Conservation (phyloP, 352 stramenopile genomes). For the Peronospora destructor region DNA sequence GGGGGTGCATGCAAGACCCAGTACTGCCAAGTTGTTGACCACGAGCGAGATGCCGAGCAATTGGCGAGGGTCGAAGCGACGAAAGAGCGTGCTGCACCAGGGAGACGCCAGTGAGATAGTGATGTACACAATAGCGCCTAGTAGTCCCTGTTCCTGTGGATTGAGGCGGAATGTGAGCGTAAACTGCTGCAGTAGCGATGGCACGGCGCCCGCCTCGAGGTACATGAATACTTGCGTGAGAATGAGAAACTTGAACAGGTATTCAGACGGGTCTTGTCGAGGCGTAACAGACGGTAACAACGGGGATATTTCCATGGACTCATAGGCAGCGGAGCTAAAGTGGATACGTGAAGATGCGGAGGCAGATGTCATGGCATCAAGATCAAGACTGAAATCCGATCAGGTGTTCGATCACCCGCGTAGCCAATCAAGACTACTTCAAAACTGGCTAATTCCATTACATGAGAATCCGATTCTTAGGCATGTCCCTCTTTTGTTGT, state of each 20-base stretch:
- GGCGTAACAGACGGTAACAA: conserved; percentile 12
- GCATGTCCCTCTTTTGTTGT: too few relatives aligned
- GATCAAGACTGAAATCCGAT: too few relatives aligned
- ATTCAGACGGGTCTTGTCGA: conserved; percentile 28
- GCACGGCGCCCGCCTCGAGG: conserved; percentile 77
- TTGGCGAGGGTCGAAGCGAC: conserved; percentile 55
- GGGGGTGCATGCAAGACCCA: conserved; percentile 63
- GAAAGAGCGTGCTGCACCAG: conserved; percentile 76
- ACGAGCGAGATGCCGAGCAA: conserved; percentile 66
- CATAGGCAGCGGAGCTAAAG: conserved; percentile 23
- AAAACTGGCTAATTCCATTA: too few relatives aligned
- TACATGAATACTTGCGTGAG: conserved; percentile 85
- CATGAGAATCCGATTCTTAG: too few relatives aligned
- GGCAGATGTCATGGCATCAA: conserved; percentile 12
- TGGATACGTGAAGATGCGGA: conserved; percentile 20
- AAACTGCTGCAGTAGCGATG: conserved; percentile 76
- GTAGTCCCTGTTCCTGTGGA: conserved; percentile 71
- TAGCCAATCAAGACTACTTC: conserved; percentile 11
- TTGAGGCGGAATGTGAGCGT: conserved; percentile 69
- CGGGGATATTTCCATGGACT: conserved; percentile 18
- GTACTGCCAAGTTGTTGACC: conserved; percentile 70
- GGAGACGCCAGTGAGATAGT: conserved; percentile 71
- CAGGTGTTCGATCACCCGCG: too few relatives aligned
- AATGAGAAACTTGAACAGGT: conserved; percentile 84
- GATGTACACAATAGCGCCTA: conserved; percentile 81